A percentile compares a stretch with the other conserved stretches of the same genome.
Evolutionary conservation across 2,329 filamentous ascomycete genomes (phyloP).

Genomic region (Aplosporella prunicola): DNA sequence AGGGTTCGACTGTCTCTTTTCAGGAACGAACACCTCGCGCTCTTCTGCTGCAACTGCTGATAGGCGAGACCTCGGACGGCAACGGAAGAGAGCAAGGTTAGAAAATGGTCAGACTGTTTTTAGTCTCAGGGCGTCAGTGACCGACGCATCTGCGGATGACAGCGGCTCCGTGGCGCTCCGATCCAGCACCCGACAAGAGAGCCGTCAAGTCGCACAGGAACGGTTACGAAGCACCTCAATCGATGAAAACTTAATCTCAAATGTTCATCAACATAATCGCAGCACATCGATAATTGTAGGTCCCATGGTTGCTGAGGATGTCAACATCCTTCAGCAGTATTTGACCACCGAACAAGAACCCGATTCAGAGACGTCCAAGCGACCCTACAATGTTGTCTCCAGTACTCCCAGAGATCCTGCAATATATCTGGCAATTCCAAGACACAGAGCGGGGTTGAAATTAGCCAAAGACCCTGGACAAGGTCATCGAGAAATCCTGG

Average conservation of each 20-base stretch:
- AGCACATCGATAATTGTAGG: constrained; percentile 25
- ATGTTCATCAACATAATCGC: neutral
- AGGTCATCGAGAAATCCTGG: constrained; percentile 32
- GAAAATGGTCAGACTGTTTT: constrained; percentile 18
- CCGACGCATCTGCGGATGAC: constrained; percentile 21
- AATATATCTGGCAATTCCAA: constrained; percentile 38
- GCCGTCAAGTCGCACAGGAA: too few relatives aligned
- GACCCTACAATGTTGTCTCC: constrained; percentile 43
- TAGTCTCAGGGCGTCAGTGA: constrained; percentile 16
- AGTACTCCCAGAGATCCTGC: constrained; percentile 33
- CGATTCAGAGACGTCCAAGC: constrained; percentile 18
- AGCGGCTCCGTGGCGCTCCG: constrained; percentile 13
- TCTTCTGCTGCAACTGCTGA: constrained; percentile 13
- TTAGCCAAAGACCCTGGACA: constrained; percentile 26
- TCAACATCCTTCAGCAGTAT: constrained; percentile 32
- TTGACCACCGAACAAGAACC: constrained; percentile 24
- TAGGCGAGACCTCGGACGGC: constrained; percentile 16
- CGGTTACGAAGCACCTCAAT: neutral
- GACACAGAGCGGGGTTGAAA: constrained; percentile 38
- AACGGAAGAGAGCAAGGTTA: constrained; percentile 21
- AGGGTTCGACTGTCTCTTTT: constrained; percentile 28
- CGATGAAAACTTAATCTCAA: neutral
- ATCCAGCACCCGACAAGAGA: neutral
- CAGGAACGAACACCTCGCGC: constrained; percentile 15
- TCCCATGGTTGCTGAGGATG: constrained; percentile 32